A percentile compares a stretch with the other conserved stretches of the same genome.
phyloP scores from a whole-genome alignment of 208 protist species.

The Strigomonas culicis region DNA sequence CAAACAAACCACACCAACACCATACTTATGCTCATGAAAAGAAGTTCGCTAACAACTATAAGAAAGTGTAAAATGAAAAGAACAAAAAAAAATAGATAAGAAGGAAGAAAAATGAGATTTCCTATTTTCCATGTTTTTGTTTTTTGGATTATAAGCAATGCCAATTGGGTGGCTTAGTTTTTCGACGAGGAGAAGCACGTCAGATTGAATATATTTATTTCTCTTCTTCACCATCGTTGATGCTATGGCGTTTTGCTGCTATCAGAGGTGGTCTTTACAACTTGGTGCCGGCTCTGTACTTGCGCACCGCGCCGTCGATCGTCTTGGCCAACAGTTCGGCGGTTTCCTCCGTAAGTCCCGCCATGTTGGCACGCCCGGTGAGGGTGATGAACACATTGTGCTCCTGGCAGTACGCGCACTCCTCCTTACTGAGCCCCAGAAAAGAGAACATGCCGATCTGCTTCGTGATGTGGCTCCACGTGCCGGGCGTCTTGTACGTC shows the following conservation, averaged over 20 bases:
- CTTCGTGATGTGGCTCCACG: constrained; percentile 94
- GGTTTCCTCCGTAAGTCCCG: constrained; percentile 58
- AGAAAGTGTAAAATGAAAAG: neutral
- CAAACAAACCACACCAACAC: too few relatives aligned
- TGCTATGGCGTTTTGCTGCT: neutral
- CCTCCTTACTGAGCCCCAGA: constrained; percentile 89
- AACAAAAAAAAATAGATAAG: constrained; percentile 3
- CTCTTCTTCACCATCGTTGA: neutral
- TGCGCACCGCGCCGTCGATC: constrained; percentile 66
- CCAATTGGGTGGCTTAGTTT: neutral
- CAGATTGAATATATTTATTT: constrained; percentile 9
- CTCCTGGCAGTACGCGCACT: constrained; percentile 70
- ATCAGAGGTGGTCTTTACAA: neutral
- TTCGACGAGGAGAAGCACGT: too few relatives aligned
- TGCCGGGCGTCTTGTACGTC: constrained; percentile 67
- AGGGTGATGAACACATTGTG: constrained; percentile 74
- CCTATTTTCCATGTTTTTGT: constrained; percentile 1
- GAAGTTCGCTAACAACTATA: neutral
- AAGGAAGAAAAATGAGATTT: neutral
- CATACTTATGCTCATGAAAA: too few relatives aligned
- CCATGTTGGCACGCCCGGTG: constrained; percentile 80
- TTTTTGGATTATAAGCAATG: neutral
- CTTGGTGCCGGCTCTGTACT: neutral
- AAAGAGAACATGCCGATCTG: constrained; percentile 99
- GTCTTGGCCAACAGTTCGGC: constrained; percentile 52